Base-by-base conservation (phyloP, 73 alveolate species). In the Stentor roeselii region DNA sequence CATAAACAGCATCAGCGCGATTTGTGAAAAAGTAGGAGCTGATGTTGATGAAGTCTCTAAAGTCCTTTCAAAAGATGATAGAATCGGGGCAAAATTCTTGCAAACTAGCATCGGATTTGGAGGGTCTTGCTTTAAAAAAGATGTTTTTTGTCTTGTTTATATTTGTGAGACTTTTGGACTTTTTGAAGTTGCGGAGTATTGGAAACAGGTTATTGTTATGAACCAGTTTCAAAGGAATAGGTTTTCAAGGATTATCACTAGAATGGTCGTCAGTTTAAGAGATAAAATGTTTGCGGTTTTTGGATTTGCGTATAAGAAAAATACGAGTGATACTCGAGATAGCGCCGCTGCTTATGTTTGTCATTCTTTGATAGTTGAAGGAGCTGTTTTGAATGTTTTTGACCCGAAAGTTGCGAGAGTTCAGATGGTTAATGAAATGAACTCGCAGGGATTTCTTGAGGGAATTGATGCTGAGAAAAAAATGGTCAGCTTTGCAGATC, bases 61-160 rank as follows among this genome's bases (percentile, higher is more conserved):
- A 14, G 93, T 87, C 36, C 42, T 88, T 32, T 84, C 86, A 36
- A 75, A 90, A 42, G 99, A 98, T 86, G 74, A 88, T 59, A 94
- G 99, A 83, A 97, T 98, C 74, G 99, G 99, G 59, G 78, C 77
- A 36, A 89, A 92, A 40, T 96, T 91, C 80, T 90, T 98, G 77
- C 78, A 89, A 36, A 92, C 98, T 3, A 93, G 98, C 0, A 94
- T 94, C 30, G 99, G 99, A 60, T 97, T 98, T 80, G 99, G 99
- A 61, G 99, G 99, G 30, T 95, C 99, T 3, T 98, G 99, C 90
- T 97, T 98, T 83, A 93, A 95, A 75, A 98, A 97, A 83, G 99
- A 96, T 87, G 82, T 95, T 42, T 84, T 90, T 77, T 87, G 94
- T 60, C 83, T 96, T 34, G 87, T 94, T 6, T 93, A 91, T 76